Evolutionary conservation across 164 flowering plant genomes (phyloP).

Genomic region (Vitis riparia): DNA sequence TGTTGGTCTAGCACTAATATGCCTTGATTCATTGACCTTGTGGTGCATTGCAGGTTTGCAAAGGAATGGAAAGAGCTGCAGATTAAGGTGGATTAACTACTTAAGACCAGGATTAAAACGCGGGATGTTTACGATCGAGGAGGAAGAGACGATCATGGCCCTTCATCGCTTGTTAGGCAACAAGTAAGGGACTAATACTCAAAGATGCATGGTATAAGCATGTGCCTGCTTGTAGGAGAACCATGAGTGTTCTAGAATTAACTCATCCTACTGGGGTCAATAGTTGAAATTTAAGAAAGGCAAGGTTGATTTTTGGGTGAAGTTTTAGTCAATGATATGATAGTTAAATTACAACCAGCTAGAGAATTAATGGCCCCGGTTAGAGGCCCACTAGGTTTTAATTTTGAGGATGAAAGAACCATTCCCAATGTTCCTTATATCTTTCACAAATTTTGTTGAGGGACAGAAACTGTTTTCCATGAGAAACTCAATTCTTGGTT

Average conservation of each 20-base stretch:
- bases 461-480: background rate
- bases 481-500: too few relatives aligned
- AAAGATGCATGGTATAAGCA: background rate
- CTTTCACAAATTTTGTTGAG: background rate
- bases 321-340: too few relatives aligned
- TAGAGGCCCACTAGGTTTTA: too few relatives aligned
- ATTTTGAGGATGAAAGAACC: too few relatives aligned
- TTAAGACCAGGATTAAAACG: slow-evolving; percentile 80
- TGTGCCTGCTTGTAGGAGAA: background rate
- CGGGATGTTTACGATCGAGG: slow-evolving; percentile 55
- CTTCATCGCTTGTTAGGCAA: slow-evolving; percentile 78
- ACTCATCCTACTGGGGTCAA: too few relatives aligned
- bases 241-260: too few relatives aligned
- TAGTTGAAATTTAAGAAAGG: too few relatives aligned
- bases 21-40: background rate
- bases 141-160: slow-evolving; percentile 62
- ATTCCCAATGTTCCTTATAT: background rate
- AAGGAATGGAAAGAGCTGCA: slow-evolving; percentile 90
- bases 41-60: slow-evolving; percentile 59
- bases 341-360: too few relatives aligned
- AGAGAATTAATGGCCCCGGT: too few relatives aligned
- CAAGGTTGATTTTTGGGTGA: too few relatives aligned
- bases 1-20: background rate
- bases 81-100: slow-evolving; percentile 90
- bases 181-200: slow-evolving; percentile 53